A percentile compares a stretch with the other conserved stretches of the same genome.
These are phyloP conservation scores for Hebeloma cylindrosporum DNA, from an alignment of 768 basidiomycete species.

Conservation along the genomic window DNA sequence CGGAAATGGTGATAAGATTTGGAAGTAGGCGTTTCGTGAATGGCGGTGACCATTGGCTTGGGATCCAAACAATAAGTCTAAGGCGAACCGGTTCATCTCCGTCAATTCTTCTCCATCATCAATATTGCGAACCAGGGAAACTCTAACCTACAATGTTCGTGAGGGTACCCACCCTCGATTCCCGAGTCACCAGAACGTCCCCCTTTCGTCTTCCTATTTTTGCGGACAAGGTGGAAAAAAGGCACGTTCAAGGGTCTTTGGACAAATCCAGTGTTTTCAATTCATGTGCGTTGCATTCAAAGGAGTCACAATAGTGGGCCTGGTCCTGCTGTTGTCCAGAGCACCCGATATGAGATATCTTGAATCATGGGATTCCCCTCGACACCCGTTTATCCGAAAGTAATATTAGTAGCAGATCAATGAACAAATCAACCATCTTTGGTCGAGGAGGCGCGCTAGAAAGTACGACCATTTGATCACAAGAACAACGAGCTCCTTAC, in stretches of 20 bases:
- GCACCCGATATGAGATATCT: conserved; percentile 1
- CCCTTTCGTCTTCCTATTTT: no score
- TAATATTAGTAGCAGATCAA: conserved; percentile 7
- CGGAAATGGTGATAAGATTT: no score
- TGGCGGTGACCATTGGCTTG: not conserved
- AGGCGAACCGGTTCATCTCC: not conserved
- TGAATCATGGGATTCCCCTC: conserved; percentile 1
- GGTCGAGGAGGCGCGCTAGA: conserved; percentile 13
- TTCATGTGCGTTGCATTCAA: no score
- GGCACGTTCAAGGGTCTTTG: no score
- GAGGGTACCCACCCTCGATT: no score
- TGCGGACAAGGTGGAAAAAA: no score
- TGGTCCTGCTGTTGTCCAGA: conserved; percentile 10
- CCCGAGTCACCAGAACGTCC: no score
- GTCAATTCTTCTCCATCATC: no score
- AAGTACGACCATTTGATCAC: conserved; percentile 14
- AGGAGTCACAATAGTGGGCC: conserved; percentile 4
- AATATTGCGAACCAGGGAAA: no score
- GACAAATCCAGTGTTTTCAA: no score
- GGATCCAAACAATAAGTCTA: not conserved
- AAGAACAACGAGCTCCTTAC: conserved; percentile 16
- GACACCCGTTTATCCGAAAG: conserved; percentile 6
- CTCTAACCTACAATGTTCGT: no score
- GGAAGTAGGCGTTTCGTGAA: conserved; percentile 5
- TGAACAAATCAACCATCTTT: conserved; percentile 17